Evolutionary conservation across 73 alveolate species (phyloP).

Genomic region (Paramecium tetraurelia): DNA sequence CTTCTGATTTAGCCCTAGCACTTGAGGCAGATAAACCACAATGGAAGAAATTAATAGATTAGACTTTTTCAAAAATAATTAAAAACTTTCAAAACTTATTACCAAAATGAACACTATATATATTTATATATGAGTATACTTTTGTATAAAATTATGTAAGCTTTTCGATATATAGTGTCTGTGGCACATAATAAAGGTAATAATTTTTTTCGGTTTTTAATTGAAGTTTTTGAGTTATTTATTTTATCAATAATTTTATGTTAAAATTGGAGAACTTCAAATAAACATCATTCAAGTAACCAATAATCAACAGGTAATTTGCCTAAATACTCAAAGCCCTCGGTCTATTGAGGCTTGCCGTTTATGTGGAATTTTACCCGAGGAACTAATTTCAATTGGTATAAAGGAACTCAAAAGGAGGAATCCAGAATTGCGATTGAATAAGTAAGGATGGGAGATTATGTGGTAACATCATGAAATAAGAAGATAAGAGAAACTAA

Average conservation of each 20-base stretch:
- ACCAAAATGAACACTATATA: not conserved
- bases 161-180: too few species aligned
- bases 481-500: not conserved
- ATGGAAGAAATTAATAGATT: not conserved
- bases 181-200: too few species aligned
- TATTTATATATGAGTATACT: not conserved
- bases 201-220: too few species aligned
- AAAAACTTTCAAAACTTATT: not conserved
- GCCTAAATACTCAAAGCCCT: not conserved
- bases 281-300: not conserved
- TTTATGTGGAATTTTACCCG: not conserved
- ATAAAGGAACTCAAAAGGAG: not conserved
- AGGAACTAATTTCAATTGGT: not conserved
- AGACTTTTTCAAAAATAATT: not conserved
- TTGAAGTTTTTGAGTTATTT: not conserved
- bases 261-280: not conserved
- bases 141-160: not conserved
- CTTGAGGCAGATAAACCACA: not conserved
- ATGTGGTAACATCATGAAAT: not conserved
- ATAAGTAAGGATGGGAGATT: slow-evolving; percentile 3
- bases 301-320: not conserved
- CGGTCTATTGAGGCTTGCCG: not conserved
- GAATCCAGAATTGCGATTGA: not conserved
- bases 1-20: not conserved
- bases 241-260: not conserved